Evolutionary conservation across 2,329 filamentous ascomycete genomes (phyloP).

Genomic region (Ophiocordyceps australis): DNA sequence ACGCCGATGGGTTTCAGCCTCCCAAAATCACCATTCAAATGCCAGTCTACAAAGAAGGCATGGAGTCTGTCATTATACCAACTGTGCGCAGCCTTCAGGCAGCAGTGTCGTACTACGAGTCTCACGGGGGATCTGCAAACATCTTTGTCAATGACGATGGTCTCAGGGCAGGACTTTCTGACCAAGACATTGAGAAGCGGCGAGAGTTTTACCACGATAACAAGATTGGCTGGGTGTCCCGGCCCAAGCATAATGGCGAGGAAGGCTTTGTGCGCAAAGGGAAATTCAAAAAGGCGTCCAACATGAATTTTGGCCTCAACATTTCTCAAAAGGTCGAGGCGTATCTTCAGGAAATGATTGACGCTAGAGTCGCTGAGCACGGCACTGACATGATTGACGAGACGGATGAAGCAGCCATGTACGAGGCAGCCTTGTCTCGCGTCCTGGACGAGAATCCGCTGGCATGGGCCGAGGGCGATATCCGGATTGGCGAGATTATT

Average conservation of each 20-base stretch:
- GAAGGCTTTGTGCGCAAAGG: slow-evolving; percentile 34
- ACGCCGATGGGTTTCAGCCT: slow-evolving; percentile 12
- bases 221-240: slow-evolving; percentile 25
- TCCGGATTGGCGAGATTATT: slow-evolving; percentile 44
- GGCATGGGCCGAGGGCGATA: slow-evolving; percentile 41
- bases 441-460: slow-evolving; percentile 25
- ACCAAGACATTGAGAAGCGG: slow-evolving; percentile 18
- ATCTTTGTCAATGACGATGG: slow-evolving; percentile 48
- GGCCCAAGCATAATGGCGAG: slow-evolving; percentile 25
- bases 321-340: slow-evolving; percentile 44
- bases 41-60: slow-evolving; percentile 22
- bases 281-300: slow-evolving; percentile 58
- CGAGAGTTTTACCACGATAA: slow-evolving; percentile 30
- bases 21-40: slow-evolving; percentile 16
- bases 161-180: slow-evolving; percentile 30
- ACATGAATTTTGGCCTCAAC: slow-evolving; percentile 56
- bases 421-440: slow-evolving; percentile 26
- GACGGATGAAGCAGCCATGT: slow-evolving; percentile 21
- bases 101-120: slow-evolving; percentile 30
- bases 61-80: slow-evolving; percentile 24
- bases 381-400: slow-evolving; percentile 8
- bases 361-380: slow-evolving; percentile 4
- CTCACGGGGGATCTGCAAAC: slow-evolving; percentile 22
- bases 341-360: slow-evolving; percentile 22
- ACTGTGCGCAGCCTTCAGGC: slow-evolving; percentile 28